Evolutionary conservation across 2,329 filamentous ascomycete species (phyloP), one percentile per base, ranked within the genome.

Genomic region (Triangularia verruculosa): DNA sequence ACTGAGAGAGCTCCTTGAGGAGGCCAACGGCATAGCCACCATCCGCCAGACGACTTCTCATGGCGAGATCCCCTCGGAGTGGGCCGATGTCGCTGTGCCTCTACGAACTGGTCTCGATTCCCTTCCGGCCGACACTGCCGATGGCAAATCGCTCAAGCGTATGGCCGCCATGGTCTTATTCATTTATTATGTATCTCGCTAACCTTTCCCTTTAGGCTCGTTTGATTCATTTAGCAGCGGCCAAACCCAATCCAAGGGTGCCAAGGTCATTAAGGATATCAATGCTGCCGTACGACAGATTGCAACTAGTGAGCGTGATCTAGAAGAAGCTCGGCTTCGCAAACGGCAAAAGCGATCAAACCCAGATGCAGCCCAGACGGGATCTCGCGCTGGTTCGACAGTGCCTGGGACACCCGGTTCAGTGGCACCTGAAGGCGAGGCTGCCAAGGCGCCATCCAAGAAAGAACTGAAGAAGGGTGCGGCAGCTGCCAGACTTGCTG

Each of bases 381-480:
- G 77, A 12, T 83, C 84, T 15, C 81, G 86, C 68, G 71, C 84
- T 25, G 82, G 85, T 13, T 85, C 85, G 24, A 79, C 82, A 12
- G 85, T 85, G 15, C 82, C 86, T 11, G 83, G 83, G 2, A 89
- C 86, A 0, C 86, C 88, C 2, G 86, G 85, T 5, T 80, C 85
- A 1, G 82, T 85, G 51, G 86, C 88, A 0, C 84, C 88, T 0
- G 88, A 90, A 61, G 74, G 80, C 1, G 82, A 86, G 28, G 57
- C 52, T 1, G 55, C 59, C 68, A 94, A 93, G 75, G 83, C 87
- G 3, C 83, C 91, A 59, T 90, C 89, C 4, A 97, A 97, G 82
- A 97, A 97, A 78, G 93, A 97, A 74, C 83, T 82, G 65, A 86
- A 89, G 73, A 92, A 89, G 75, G 90, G 88, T 67, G 83, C 89